Conservation (phyloP, 257 asterid species). For the Salvia rosmarinus region DNA sequence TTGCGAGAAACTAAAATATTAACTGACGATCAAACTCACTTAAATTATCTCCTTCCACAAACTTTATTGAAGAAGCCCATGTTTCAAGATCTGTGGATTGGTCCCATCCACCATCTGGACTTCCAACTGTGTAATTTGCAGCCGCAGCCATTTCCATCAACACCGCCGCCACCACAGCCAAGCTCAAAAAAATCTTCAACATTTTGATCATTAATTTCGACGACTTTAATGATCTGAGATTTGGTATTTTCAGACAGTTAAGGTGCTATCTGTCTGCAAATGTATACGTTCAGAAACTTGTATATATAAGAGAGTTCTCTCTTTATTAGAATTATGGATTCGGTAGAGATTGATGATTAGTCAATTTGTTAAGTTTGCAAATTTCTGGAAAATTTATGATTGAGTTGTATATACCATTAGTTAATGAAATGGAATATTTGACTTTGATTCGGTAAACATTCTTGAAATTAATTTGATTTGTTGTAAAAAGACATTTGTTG, state of each 20-base stretch:
- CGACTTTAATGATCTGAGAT: not conserved
- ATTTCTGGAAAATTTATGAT: constrained; percentile 24
- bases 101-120: constrained; percentile 63
- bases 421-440: not conserved
- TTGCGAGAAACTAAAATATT: too few relatives aligned
- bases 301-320: not conserved
- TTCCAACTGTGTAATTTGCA: constrained; percentile 61
- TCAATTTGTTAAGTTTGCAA: constrained; percentile 15
- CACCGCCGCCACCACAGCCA: constrained; percentile 36
- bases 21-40: constrained; percentile 39
- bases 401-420: constrained; percentile 16
- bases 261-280: not conserved
- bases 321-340: not conserved
- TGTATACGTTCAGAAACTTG: too few relatives aligned
- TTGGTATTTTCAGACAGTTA: not conserved
- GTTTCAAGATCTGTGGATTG: constrained; percentile 44
- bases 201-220: constrained; percentile 24
- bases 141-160: constrained; percentile 46
- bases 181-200: constrained; percentile 30
- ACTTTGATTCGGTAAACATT: constrained; percentile 17
- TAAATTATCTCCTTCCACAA: constrained; percentile 54
- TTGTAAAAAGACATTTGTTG: not conserved
- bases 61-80: constrained; percentile 58
- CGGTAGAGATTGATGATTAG: not conserved
- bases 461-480: too few relatives aligned